phyloP scores from a whole-genome alignment of 768 basidiomycete species.

The Termitomyces sp. region DNA sequence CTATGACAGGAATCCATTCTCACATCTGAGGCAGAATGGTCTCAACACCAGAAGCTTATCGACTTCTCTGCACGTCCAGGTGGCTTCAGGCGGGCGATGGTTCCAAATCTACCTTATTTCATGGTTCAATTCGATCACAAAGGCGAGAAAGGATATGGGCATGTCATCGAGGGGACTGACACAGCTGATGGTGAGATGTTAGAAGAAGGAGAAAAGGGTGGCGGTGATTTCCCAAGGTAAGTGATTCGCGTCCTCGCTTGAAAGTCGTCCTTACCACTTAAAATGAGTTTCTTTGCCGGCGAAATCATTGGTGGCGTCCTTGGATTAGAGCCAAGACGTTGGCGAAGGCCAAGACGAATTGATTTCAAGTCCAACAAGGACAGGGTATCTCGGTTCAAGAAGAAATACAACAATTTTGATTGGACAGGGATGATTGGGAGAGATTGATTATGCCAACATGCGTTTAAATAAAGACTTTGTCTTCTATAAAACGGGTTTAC shows the following conservation, averaged over 20 bases:
- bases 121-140: constrained; percentile 99
- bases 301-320: constrained; percentile 93
- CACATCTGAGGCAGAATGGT: constrained; percentile 94
- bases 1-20: constrained; percentile 79
- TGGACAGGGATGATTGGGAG: constrained; percentile 73
- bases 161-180: constrained; percentile 90
- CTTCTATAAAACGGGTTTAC: not conserved
- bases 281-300: constrained; percentile 79
- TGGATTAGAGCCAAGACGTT: constrained; percentile 79
- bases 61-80: constrained; percentile 88
- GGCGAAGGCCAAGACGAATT: constrained; percentile 74
- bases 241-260: constrained; percentile 13
- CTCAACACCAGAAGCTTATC: constrained; percentile 95
- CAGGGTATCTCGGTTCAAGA: constrained; percentile 63
- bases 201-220: constrained; percentile 86
- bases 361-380: constrained; percentile 68
- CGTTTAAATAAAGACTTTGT: not conserved
- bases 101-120: constrained; percentile 96
- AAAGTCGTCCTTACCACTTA: not conserved
- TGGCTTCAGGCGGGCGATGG: constrained; percentile 92
- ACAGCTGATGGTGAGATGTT: constrained; percentile 32
- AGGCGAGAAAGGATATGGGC: constrained; percentile 96
- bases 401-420: constrained; percentile 72
- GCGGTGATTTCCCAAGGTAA: constrained; percentile 86
- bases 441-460: constrained; percentile 11